Conservation (phyloP, 345 rosid species). For the Alliaria petiolata region DNA sequence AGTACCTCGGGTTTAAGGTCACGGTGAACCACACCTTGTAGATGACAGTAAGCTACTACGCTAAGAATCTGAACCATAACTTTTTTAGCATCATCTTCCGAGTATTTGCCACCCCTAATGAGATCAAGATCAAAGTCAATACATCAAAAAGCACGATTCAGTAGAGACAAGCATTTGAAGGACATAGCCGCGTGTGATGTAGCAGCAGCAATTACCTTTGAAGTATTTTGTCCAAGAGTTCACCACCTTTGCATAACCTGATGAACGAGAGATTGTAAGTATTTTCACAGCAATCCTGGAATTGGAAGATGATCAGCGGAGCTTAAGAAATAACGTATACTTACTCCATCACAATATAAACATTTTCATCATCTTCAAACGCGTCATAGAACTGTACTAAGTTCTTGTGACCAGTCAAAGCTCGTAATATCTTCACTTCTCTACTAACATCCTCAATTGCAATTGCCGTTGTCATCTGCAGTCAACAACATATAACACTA, state of each 20-base stretch:
- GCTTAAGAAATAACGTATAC: constrained; percentile 22
- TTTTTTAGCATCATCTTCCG: constrained; percentile 89
- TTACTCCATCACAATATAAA: constrained; percentile 88
- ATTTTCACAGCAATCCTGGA: too few species aligned
- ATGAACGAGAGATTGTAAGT: not conserved
- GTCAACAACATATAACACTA: constrained; percentile 5
- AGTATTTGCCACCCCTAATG: constrained; percentile 89
- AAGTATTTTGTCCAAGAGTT: constrained; percentile 86
- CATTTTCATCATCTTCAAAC: constrained; percentile 77
- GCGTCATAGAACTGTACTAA: constrained; percentile 73
- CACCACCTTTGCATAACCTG: constrained; percentile 97
- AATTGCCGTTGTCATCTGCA: constrained; percentile 88
- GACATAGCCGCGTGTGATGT: not conserved
- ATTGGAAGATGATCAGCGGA: not conserved
- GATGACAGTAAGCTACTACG: constrained; percentile 90
- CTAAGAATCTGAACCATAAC: constrained; percentile 90
- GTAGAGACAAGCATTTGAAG: not conserved
- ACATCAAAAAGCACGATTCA: constrained; percentile 19
- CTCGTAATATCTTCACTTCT: constrained; percentile 76
- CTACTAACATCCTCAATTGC: constrained; percentile 91
- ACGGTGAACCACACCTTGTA: constrained; percentile 98
- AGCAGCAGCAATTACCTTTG: constrained; percentile 62
- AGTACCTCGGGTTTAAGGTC: constrained; percentile 98
- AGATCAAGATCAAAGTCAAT: constrained; percentile 16
- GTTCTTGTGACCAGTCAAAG: constrained; percentile 77